Base-by-base conservation (phyloP, 257 asterid genomes). In the Knoxia roxburghii region DNA sequence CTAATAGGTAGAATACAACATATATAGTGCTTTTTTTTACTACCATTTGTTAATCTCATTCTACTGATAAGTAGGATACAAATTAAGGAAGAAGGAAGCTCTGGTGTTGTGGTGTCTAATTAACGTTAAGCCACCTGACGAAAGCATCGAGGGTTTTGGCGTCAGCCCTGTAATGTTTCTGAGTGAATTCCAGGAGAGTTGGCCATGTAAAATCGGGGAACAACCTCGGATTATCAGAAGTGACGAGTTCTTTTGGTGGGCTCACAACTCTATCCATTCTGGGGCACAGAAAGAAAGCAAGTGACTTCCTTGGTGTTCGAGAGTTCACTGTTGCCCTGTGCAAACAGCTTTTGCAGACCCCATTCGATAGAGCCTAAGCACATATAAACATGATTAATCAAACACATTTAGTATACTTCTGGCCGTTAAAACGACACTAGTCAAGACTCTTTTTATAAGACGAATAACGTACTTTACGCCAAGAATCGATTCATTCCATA, bases 171-270 rank as follows among this genome's bases (percentile, higher is more conserved):
- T 89, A 87, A 59, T 85, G 84, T 20, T 83, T 87, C 82, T 89
- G 96, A 0, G 96, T 89, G 83, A 89, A 89, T 51, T 87, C 88
- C 11, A 81, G 94, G 8, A 89, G 70, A 20, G 70, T 23, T 14
- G 81, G 70, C 97, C 95, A 89, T 5, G 87, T 84, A 76, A 87
- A 89, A 70, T 89, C 95, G 5, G 90, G 97, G 66, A 76, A 87
- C n/a, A 68, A 7, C 61, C 97, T 82, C 15, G 88, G 90, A 66
- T 74, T 75, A 3, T 67, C 68, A 32, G 69, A 27, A 1, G 64
- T 49, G 5, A 81, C 61, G 78, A 89, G 48, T 61, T 82, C 76
- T 37, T 76, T 49, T 0, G 97, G 97, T 10, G 97, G 95, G 26
- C 69, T 53, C 9, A 89, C 86, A n/a, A 85, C 27, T 63, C 73